Conservation (phyloP, 2,329 filamentous ascomycete genomes). For the Beauveria bassiana region DNA sequence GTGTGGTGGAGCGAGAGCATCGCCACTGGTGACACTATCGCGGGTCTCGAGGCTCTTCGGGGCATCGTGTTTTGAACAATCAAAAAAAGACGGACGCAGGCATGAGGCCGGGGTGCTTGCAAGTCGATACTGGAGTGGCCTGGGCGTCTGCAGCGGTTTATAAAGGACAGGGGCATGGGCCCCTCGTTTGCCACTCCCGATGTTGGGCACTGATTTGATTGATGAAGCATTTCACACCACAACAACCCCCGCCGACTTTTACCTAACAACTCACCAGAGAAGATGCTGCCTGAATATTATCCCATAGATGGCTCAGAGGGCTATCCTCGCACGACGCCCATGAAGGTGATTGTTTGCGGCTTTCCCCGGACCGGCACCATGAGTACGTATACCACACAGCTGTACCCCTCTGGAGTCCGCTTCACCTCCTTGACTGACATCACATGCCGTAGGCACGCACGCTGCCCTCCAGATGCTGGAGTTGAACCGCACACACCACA, state of each 20-base stretch:
- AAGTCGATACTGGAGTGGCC: background rate
- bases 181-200: too few relatives aligned
- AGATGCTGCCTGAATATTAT: conserved; percentile 1
- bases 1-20: background rate
- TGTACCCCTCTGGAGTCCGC: background rate
- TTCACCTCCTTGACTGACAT: background rate
- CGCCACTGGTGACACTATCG: background rate
- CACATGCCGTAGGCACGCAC: background rate
- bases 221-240: too few relatives aligned
- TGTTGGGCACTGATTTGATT: too few relatives aligned
- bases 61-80: background rate
- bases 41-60: background rate
- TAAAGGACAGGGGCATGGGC: background rate
- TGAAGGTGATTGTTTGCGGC: conserved; percentile 7
- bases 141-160: background rate
- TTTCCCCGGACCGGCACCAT: conserved; percentile 11
- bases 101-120: background rate
- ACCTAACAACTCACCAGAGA: background rate
- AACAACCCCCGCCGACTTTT: background rate
- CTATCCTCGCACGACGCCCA: conserved; percentile 9
- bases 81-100: background rate
- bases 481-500: conserved; percentile 15
- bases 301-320: conserved; percentile 11
- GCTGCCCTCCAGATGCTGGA: conserved; percentile 10
- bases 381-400: background rate